Conservation (phyloP, 2,329 filamentous ascomycete species). For the Verticillium dahliae region DNA sequence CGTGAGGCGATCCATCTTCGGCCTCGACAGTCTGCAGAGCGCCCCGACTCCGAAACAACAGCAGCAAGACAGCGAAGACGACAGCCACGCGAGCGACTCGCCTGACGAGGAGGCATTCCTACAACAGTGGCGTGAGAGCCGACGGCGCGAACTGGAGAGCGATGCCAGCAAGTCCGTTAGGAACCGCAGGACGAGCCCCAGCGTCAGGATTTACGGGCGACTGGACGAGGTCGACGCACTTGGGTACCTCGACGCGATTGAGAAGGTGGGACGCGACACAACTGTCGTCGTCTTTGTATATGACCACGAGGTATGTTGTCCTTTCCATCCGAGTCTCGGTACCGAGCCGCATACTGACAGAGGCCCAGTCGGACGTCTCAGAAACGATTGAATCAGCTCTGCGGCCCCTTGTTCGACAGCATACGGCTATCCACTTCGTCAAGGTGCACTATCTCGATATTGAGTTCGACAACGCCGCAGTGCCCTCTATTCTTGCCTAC, state of each 20-base stretch:
- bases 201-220: constrained; percentile 68
- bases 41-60: constrained; percentile 15
- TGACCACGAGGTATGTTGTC: constrained; percentile 66
- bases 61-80: constrained; percentile 39
- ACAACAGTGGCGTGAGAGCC: constrained; percentile 74
- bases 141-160: constrained; percentile 70
- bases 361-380: constrained; percentile 67
- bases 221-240: constrained; percentile 81
- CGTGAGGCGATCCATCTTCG: constrained; percentile 46
- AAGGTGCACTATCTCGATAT: constrained; percentile 89
- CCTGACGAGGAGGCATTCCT: constrained; percentile 77
- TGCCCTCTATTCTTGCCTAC: constrained; percentile 86
- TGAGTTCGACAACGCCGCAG: constrained; percentile 83
- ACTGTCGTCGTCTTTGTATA: constrained; percentile 91
- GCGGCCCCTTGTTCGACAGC: constrained; percentile 61
- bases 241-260: constrained; percentile 93
- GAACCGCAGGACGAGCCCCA: constrained; percentile 68
- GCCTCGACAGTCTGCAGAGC: constrained; percentile 26
- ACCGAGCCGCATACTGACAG: constrained; percentile 12
- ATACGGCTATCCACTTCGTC: constrained; percentile 75
- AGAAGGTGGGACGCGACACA: constrained; percentile 76
- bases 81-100: constrained; percentile 38
- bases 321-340: background rate
- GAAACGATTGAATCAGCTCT: constrained; percentile 73
- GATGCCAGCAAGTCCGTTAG: constrained; percentile 48